A percentile compares a stretch with the other conserved stretches of the same genome.
These are phyloP conservation scores for Davidsoniella eucalypti DNA, from an alignment of 2,329 filamentous ascomycete genomes.

Conservation along the genomic window DNA sequence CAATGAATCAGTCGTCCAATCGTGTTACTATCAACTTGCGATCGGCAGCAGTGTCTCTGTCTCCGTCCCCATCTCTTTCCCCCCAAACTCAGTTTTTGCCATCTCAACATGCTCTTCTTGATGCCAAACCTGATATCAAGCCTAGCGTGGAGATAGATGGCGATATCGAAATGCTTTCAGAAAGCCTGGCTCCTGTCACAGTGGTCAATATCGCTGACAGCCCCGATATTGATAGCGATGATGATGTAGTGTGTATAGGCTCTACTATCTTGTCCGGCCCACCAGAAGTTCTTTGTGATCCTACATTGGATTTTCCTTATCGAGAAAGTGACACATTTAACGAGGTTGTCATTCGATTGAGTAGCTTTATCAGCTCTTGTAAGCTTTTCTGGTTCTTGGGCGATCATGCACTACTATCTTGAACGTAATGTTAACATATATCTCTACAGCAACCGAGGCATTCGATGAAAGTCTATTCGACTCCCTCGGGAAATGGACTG, in stretches of 20 bases:
- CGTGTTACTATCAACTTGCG: constrained; percentile 4
- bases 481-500: constrained; percentile 33
- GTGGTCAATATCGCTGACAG: background rate
- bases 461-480: constrained; percentile 29
- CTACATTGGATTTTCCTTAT: constrained; percentile 31
- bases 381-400: constrained; percentile 17
- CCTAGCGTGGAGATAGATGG: constrained; percentile 1
- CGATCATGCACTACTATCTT: background rate
- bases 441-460: constrained; percentile 17
- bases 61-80: background rate
- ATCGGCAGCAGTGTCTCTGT: background rate
- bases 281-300: constrained; percentile 21
- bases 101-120: background rate
- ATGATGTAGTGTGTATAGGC: background rate
- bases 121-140: background rate
- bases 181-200: constrained; percentile 20
- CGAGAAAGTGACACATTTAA: constrained; percentile 19
- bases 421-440: constrained; percentile 17
- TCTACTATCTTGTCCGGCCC: constrained; percentile 15
- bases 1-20: background rate
- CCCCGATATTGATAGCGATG: background rate
- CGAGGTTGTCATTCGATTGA: constrained; percentile 22
- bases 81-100: background rate
- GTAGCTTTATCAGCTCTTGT: constrained; percentile 23
- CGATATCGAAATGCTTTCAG: constrained; percentile 19